Evolutionary conservation across 441 rosid genomes (phyloP), one percentile per base, ranked within the genome.

Genomic region (Arabidopsis lyrata): DNA sequence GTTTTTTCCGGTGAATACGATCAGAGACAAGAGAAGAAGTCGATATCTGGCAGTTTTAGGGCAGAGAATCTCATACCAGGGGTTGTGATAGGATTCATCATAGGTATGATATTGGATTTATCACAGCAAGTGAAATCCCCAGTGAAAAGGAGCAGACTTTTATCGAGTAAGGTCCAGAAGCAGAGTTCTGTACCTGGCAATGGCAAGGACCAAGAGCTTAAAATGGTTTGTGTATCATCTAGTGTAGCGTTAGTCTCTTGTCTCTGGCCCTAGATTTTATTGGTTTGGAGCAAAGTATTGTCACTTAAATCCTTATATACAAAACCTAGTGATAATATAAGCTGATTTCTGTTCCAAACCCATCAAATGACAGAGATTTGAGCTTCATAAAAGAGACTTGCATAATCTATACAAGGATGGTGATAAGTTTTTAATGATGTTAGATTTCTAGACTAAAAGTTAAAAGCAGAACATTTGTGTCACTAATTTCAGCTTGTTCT

Each of bases 51-150:
- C 47, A 83, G 92, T 84, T 93, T 93, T 72, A 84, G 70, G 81
- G 81, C 83, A 6, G 92, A 91, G 78, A 93, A 93, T 77, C 87
- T 91, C 73, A 78, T 91, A 69, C 96, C 97, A 1, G 96, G 97
- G 14, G 75, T 93, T 54, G 81, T 91, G 5, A 87, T 91, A 42
- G 98, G 98, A 68, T 91, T 93, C 87, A 85, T 93, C 76, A 58
- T 87, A 7, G 97, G 98, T 47, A 77, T 88, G 84, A 70, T 93
- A 44, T 57, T 85, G 84, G 98, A 93, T 77, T 86, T 93, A 27
- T 61, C 89, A 14, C 83, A 78, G 35, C 96, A 88, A 45, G 56
- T 68, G 11, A 84, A 77, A 60, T 70, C 52, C 36, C 68, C 67
- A 2, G 56, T 82, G 52, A 86, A 70, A 77, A 91, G 82, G 90